Conservation (phyloP, 192 early-diverging fungal genomes). For the Coemansia sp. region DNA sequence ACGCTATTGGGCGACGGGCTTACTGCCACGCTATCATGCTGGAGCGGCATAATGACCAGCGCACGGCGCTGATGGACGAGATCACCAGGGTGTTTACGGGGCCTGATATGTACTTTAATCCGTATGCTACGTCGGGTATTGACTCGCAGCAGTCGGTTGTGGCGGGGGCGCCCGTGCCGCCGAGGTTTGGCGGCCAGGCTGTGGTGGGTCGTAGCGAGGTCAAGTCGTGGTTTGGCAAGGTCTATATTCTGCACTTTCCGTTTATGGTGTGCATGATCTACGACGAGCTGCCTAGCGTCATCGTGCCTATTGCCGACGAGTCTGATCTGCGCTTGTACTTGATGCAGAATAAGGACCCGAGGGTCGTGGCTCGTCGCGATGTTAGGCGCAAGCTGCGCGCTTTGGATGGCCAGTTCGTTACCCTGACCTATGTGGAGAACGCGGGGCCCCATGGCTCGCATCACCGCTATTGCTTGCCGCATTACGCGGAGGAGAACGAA, state of each 20-base stretch:
- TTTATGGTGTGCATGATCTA: constrained; percentile 66
- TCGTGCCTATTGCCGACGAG: constrained; percentile 55
- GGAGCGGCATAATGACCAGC: constrained; percentile 39
- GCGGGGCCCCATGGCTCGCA: constrained; percentile 25
- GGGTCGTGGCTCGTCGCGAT: constrained; percentile 50
- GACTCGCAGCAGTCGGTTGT: background rate
- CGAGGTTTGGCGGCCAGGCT: background rate
- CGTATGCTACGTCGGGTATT: constrained; percentile 27
- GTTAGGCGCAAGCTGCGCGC: constrained; percentile 58
- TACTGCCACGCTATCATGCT: constrained; percentile 48
- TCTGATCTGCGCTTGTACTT: constrained; percentile 56
- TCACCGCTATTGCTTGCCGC: constrained; percentile 42
- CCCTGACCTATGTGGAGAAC: constrained; percentile 51
- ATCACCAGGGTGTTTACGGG: constrained; percentile 57
- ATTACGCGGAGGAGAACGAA: constrained; percentile 31
- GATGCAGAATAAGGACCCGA: constrained; percentile 54
- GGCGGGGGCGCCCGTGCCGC: background rate
- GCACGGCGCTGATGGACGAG: constrained; percentile 41
- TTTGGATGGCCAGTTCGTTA: constrained; percentile 59
- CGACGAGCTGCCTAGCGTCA: constrained; percentile 58
- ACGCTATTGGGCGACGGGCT: constrained; percentile 54
- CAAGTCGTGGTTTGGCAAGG: constrained; percentile 62
- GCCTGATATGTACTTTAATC: constrained; percentile 67
- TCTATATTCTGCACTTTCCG: constrained; percentile 63
- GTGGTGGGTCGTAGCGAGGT: constrained; percentile 35